These are phyloP conservation scores for Musa acuminata DNA, from an alignment of 176 grass and related monocot genomes.

Conservation along the genomic window DNA sequence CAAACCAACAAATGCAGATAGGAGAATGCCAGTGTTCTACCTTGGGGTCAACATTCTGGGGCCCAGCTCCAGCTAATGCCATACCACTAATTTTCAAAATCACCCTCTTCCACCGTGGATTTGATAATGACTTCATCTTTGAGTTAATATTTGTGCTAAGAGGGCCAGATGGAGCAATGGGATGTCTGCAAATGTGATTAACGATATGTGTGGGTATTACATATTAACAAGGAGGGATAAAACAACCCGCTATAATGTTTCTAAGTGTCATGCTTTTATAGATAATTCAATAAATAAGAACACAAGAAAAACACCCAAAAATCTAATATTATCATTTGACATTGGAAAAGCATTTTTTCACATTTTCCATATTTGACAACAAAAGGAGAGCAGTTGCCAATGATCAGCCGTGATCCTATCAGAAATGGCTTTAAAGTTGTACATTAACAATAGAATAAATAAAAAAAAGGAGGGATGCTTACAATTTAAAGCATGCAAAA, in stretches of 20 bases:
- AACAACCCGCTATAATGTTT: neutral
- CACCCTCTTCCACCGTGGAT: conserved; percentile 73
- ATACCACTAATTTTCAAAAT: conserved; percentile 73
- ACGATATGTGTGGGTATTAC: neutral
- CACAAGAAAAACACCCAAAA: neutral
- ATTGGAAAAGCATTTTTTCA: neutral
- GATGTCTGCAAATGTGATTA: conserved; percentile 27
- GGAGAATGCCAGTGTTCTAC: conserved; percentile 23
- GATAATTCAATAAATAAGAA: neutral
- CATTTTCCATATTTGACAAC: neutral
- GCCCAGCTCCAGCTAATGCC: conserved; percentile 37
- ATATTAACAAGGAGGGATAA: neutral
- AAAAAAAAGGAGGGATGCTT: too few species aligned
- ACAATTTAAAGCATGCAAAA: too few species aligned
- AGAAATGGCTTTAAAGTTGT: too few species aligned
- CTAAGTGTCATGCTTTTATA: neutral
- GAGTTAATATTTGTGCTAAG: conserved; percentile 17
- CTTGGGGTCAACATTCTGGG: conserved; percentile 85
- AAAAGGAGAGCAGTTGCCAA: too few species aligned
- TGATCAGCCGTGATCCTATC: too few species aligned
- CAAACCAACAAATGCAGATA: neutral
- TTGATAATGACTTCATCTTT: conserved; percentile 26
- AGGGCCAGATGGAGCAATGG: conserved; percentile 28
- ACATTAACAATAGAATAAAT: too few species aligned
- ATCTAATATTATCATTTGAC: too few species aligned